Base-by-base conservation (phyloP, 140 eudicot genomes). In the Anethum foeniculum region DNA sequence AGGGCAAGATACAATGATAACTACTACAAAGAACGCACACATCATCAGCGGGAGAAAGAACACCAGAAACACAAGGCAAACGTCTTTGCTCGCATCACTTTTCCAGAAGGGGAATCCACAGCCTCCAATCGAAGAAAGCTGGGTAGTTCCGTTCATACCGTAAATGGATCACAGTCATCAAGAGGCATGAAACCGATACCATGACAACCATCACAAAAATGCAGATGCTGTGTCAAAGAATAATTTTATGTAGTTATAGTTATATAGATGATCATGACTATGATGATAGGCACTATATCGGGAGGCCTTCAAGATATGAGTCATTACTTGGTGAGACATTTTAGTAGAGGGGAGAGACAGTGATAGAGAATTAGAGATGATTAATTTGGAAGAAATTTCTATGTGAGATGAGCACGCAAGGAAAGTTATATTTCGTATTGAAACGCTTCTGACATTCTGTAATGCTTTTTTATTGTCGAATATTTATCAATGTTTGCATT, bases 41-140 rank as follows among this genome's bases (percentile, higher is more conserved):
- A 15, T 52, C 44, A 8, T 5, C 79, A 43, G 36, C 77, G 49
- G 14, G 77, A 73, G 16, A 73, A 34, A 41, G 77, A 43, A 43
- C 77, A n/a, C 41, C 87, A 84, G 82, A 91, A 86, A 85, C 85
- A 82, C 21, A 93, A 93, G 88, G 76, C 89, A 0, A 90, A 92
- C 34, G 97, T 93, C 41, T 93, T 93, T 84, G 88, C 97, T 18
- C 93, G 97, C 81, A 91, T 93, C 67, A 91, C 92, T 87, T 93
- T 91, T 87, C 97, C 98, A 3, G 93, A 84, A 23, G 88, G 85
- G 69, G 98, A 89, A 69, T 80, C 80, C 2, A 81, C 90, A 7
- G 86, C 90, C 1, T 77, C 87, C 1, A 92, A 93, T 88, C 88
- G 87, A 83, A 85, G 92, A 23, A 91, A 93, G 91, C 19, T 84